phyloP scores from a whole-genome alignment of 768 basidiomycete genomes.

The Lanmaoa pseudosensibilis region DNA sequence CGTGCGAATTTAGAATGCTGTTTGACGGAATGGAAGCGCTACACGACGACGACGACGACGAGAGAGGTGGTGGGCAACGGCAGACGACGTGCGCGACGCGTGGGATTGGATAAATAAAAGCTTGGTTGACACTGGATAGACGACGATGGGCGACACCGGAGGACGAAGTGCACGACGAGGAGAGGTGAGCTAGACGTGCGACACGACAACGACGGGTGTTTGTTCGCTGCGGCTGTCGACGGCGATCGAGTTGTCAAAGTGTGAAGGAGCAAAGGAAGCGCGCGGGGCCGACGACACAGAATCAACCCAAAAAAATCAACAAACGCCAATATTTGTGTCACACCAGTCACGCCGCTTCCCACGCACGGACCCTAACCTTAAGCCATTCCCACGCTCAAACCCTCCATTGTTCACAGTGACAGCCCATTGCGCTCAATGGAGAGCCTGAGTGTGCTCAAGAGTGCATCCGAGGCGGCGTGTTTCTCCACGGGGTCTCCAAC shows the following conservation, averaged over 20 bases:
- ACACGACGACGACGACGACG: conserved; percentile 29
- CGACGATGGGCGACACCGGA: conserved; percentile 26
- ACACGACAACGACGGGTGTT: conserved; percentile 41
- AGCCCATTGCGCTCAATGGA: conserved; percentile 3
- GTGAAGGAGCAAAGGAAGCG: conserved; percentile 46
- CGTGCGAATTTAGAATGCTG: conserved; percentile 29
- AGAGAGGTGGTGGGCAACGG: conserved; percentile 17
- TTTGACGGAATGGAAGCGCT: conserved; percentile 28
- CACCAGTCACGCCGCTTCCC: conserved; percentile 34
- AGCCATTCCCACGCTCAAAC: conserved; percentile 33
- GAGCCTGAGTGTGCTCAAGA: not conserved
- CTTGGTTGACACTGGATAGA: conserved; percentile 22
- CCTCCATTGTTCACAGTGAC: conserved; percentile 19
- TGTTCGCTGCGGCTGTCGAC: conserved; percentile 47
- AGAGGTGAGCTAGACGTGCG: conserved; percentile 29
- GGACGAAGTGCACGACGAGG: conserved; percentile 20
- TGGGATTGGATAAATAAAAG: conserved; percentile 40
- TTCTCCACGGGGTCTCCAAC: not conserved
- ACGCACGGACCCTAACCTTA: conserved; percentile 50
- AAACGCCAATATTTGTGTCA: conserved; percentile 42
- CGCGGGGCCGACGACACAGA: conserved; percentile 47
- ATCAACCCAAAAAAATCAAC: conserved; percentile 40
- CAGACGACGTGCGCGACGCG: conserved; percentile 50
- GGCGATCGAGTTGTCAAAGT: conserved; percentile 48
- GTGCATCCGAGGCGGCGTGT: not conserved